phyloP scores from a whole-genome alignment of 306 rosid genomes.

The Pyrus bretschneideri region DNA sequence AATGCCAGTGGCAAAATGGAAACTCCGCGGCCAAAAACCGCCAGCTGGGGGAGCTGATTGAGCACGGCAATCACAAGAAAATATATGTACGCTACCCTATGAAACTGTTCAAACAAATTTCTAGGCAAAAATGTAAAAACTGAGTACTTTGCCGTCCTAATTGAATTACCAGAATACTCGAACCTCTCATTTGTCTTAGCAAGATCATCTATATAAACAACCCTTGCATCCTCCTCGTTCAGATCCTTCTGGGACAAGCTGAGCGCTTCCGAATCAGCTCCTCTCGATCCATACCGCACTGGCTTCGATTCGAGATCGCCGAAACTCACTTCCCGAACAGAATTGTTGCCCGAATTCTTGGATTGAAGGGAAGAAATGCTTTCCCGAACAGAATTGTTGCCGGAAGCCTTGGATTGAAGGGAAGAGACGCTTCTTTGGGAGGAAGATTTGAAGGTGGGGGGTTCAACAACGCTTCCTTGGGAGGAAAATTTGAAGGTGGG shows the following conservation, averaged over 20 bases:
- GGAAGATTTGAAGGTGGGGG: no score
- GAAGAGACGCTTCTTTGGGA: no score
- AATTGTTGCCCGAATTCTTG: conserved; percentile 30
- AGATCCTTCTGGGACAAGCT: conserved; percentile 77
- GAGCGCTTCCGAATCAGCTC: conserved; percentile 56
- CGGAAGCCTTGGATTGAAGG: no score
- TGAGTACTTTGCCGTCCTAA: conserved; percentile 67
- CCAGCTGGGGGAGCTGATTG: conserved; percentile 92
- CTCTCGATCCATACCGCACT: conserved; percentile 61
- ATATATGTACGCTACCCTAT: conserved; percentile 90
- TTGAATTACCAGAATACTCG: conserved; percentile 58
- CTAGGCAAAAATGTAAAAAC: conserved; percentile 70
- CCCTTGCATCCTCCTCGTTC: conserved; percentile 75
- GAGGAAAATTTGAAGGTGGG: conserved; percentile 36
- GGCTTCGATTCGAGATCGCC: conserved; percentile 51
- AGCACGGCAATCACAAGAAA: conserved; percentile 80
- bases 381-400: background rate
- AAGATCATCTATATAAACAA: conserved; percentile 58
- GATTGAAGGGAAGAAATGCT: conserved; percentile 51
- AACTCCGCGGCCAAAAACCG: conserved; percentile 83
- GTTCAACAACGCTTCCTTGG: conserved; percentile 25
- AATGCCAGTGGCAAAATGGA: conserved; percentile 74
- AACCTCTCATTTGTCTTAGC: conserved; percentile 55
- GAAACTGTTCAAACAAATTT: conserved; percentile 89
- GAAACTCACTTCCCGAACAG: conserved; percentile 50